Conservation (phyloP, 1,284 basidiomycete species). For the Ustilago sp. region DNA sequence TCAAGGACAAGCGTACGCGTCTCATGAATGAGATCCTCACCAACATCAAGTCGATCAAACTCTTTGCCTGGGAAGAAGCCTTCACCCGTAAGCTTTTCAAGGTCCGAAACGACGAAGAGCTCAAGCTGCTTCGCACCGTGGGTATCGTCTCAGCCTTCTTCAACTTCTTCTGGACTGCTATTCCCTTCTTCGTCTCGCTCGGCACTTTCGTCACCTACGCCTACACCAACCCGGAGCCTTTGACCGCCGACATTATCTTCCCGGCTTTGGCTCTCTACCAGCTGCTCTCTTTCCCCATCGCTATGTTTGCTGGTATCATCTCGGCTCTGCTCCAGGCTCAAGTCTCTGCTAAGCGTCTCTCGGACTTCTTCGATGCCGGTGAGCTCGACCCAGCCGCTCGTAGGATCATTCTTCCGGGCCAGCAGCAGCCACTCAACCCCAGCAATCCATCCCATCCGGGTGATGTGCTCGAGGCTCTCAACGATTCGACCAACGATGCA, state of each 20-base stretch:
- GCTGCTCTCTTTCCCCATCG: conserved; percentile 79
- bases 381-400: conserved; percentile 72
- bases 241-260: conserved; percentile 75
- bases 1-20: conserved; percentile 79
- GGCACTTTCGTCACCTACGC: conserved; percentile 86
- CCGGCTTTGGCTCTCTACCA: conserved; percentile 67
- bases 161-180: conserved; percentile 77
- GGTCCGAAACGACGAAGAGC: conserved; percentile 78
- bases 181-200: conserved; percentile 85
- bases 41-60: conserved; percentile 68
- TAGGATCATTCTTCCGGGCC: conserved; percentile 41
- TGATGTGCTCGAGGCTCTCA: conserved; percentile 33
- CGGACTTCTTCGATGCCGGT: conserved; percentile 76
- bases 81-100: conserved; percentile 76
- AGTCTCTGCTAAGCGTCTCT: conserved; percentile 61
- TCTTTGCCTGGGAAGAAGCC: conserved; percentile 63
- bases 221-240: conserved; percentile 75
- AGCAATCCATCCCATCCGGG: conserved; percentile 31
- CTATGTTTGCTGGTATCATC: conserved; percentile 73
- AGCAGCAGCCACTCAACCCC: conserved; percentile 24
- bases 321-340: conserved; percentile 65
- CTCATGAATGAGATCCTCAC: conserved; percentile 67
- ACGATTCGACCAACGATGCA: conserved; percentile 17
- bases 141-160: conserved; percentile 80
- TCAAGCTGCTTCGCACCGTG: conserved; percentile 81